These are phyloP conservation scores for Circinella minor DNA, from an alignment of 371 early-diverging fungal genomes.

Conservation along the genomic window DNA sequence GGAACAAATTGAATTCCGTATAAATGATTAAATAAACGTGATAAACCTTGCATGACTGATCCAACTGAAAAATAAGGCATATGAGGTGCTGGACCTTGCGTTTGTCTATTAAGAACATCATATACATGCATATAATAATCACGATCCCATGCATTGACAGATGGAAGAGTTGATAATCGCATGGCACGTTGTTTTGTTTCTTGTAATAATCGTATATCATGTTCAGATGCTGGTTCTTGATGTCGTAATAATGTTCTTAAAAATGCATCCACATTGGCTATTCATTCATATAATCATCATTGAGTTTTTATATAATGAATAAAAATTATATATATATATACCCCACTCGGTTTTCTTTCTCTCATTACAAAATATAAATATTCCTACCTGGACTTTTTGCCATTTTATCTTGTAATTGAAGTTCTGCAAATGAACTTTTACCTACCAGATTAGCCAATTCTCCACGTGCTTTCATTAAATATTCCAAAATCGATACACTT, in stretches of 20 bases:
- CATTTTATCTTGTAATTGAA: constrained; percentile 93
- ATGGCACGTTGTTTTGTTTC: constrained; percentile 41
- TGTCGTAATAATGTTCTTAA: constrained; percentile 68
- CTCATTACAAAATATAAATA: background rate
- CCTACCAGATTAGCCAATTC: constrained; percentile 83
- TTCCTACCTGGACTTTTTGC: constrained; percentile 76
- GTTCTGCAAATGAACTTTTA: constrained; percentile 77
- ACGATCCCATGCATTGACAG: constrained; percentile 84
- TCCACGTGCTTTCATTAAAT: constrained; percentile 72
- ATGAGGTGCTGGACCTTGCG: constrained; percentile 17
- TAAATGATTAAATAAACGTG: constrained; percentile 75
- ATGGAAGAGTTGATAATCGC: constrained; percentile 27
- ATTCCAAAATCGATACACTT: constrained; percentile 73
- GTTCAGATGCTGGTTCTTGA: constrained; percentile 52
- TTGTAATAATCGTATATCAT: constrained; percentile 56
- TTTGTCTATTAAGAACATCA: constrained; percentile 33
- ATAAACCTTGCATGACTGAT: constrained; percentile 85
- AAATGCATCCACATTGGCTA: constrained; percentile 85
- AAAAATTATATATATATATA: too few relatives aligned
- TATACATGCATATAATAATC: constrained; percentile 67
- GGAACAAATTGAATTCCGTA: constrained; percentile 88
- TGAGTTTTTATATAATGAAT: background rate
- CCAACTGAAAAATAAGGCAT: constrained; percentile 86
- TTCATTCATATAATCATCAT: background rate
- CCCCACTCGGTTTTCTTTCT: background rate